Percentiles rank a stretch among this genome's conserved stretches.
Evolutionary conservation across 2,329 filamentous ascomycete genomes (phyloP).

Genomic region (Davidsoniella virescens): DNA sequence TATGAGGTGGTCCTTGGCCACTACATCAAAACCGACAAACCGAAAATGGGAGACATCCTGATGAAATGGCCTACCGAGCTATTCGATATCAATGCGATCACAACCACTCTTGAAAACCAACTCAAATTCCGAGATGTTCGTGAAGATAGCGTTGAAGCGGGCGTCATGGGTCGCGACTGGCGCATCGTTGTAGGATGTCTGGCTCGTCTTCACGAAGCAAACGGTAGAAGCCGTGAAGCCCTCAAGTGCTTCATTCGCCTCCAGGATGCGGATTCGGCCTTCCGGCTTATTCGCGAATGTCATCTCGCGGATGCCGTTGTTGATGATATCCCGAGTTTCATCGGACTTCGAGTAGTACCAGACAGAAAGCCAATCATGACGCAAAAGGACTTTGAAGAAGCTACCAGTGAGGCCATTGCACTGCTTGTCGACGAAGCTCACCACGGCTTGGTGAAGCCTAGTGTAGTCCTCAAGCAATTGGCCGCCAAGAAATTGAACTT

Average conservation of each 20-base stretch:
- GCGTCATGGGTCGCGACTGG: constrained; percentile 66
- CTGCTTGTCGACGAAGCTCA: constrained; percentile 83
- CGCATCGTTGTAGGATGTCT: constrained; percentile 73
- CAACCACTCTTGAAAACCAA: constrained; percentile 65
- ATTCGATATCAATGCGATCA: constrained; percentile 63
- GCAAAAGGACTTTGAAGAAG: constrained; percentile 58
- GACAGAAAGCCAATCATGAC: constrained; percentile 41
- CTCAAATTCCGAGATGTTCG: constrained; percentile 59
- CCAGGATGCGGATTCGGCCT: constrained; percentile 80
- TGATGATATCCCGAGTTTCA: constrained; percentile 80
- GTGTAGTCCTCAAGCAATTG: constrained; percentile 64
- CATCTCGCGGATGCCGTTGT: constrained; percentile 79
- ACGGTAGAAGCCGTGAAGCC: constrained; percentile 67
- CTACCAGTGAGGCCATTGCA: constrained; percentile 68
- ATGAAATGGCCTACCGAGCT: constrained; percentile 73
- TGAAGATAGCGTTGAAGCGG: constrained; percentile 60
- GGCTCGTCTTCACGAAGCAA: constrained; percentile 69
- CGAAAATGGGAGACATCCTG: constrained; percentile 60
- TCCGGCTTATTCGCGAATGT: constrained; percentile 70
- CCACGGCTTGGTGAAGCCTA: constrained; percentile 66
- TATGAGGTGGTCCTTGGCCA: constrained; percentile 84
- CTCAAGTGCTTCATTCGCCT: constrained; percentile 77
- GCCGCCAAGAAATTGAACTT: constrained; percentile 47
- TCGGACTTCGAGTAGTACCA: constrained; percentile 62
- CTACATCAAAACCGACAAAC: constrained; percentile 66